Evolutionary conservation across 1,139 yeast genomes (phyloP).

Genomic region (Pichia sp.): DNA sequence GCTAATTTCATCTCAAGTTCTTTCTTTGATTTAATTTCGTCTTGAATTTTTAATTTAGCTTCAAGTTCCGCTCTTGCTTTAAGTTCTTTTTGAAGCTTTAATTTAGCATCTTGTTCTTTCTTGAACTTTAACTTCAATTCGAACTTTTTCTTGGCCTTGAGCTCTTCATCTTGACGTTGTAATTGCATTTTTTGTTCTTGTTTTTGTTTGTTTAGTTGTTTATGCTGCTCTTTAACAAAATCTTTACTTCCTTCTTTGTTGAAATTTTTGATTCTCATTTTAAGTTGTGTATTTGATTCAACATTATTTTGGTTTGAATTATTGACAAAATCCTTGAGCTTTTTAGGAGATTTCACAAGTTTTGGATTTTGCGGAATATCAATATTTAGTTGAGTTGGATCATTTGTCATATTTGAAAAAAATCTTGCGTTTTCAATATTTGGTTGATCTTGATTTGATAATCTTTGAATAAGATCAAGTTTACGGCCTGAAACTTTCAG

Average conservation of each 20-base stretch:
- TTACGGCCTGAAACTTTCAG: conserved; percentile 51
- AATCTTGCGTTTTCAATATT: conserved; percentile 9
- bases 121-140: not conserved
- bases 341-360: not conserved
- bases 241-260: not conserved
- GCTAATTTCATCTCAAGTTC: not conserved
- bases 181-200: not conserved
- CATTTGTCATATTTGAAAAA: not conserved
- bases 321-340: not conserved
- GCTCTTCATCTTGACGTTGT: not conserved
- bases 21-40: not conserved
- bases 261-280: too few relatives aligned
- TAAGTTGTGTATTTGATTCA: not conserved
- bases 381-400: not conserved
- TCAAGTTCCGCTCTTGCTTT: not conserved
- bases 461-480: conserved; percentile 45
- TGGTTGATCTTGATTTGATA: conserved; percentile 24
- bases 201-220: not conserved
- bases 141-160: not conserved
- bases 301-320: not conserved
- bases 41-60: not conserved
- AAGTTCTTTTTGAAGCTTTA: too few relatives aligned
- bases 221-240: not conserved
- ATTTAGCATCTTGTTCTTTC: not conserved
- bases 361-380: conserved; percentile 1